A percentile compares a stretch with the other conserved stretches of the same genome.
These are phyloP conservation scores for Heterobasidion parviporum DNA, from an alignment of 1,284 basidiomycete genomes.

Conservation along the genomic window DNA sequence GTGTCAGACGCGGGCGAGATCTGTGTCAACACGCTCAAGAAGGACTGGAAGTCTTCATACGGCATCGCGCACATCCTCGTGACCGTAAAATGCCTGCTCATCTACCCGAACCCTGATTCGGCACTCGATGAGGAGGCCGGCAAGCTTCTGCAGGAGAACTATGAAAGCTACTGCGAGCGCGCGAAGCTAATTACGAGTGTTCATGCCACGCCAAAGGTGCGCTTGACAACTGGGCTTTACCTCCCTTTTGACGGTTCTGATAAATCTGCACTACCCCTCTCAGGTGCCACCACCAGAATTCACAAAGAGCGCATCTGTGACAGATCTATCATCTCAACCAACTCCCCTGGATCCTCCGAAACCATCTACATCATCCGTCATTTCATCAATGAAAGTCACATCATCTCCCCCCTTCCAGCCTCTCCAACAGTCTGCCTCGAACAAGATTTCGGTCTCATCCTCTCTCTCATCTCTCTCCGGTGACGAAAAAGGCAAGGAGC, in stretches of 20 bases:
- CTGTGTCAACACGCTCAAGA: constrained; percentile 95
- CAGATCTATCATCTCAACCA: neutral
- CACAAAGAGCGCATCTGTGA: neutral
- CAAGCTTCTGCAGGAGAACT: constrained; percentile 84
- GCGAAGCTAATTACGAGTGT: constrained; percentile 81
- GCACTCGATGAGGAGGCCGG: constrained; percentile 94
- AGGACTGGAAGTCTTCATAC: constrained; percentile 91
- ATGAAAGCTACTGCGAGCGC: constrained; percentile 76
- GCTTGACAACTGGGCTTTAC: constrained; percentile 2
- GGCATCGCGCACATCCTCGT: constrained; percentile 87
- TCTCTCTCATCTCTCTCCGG: constrained; percentile 27
- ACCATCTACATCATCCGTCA: neutral
- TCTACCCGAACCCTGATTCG: constrained; percentile 94
- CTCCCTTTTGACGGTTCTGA: neutral
- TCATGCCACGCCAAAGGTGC: constrained; percentile 63
- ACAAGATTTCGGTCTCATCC: constrained; percentile 25
- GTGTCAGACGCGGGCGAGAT: constrained; percentile 88
- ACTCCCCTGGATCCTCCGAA: neutral
- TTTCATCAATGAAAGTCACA: neutral
- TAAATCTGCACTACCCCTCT: neutral
- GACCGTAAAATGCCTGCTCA: constrained; percentile 90
- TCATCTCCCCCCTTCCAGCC: constrained; percentile 12
- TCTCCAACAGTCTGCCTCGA: constrained; percentile 27
- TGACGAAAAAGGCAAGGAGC: constrained; percentile 44
- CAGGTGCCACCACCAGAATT: neutral